Conservation (phyloP, 331 rosid genomes). For the Ulmus americana region DNA sequence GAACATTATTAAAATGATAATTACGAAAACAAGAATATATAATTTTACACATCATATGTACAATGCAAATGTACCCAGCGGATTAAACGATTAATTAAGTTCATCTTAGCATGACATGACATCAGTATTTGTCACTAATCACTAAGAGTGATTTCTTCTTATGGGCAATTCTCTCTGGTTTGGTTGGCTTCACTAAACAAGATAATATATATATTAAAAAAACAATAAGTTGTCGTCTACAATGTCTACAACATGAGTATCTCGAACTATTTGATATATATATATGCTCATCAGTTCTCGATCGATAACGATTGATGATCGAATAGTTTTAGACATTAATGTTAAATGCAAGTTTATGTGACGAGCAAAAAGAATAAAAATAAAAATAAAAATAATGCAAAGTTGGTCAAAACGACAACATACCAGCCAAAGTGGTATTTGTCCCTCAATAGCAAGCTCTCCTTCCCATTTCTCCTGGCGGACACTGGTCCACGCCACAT, state of each 20-base stretch:
- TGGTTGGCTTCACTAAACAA: not conserved
- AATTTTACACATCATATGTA: conserved; percentile 3
- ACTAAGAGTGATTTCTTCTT: not conserved
- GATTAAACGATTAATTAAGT: conserved; percentile 7
- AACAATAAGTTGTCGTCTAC: too few species aligned
- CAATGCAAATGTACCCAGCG: not conserved
- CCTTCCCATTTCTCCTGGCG: conserved; percentile 90
- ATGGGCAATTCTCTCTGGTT: not conserved
- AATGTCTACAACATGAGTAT: too few species aligned
- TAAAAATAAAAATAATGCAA: not conserved
- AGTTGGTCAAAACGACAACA: not conserved
- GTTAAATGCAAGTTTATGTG: not conserved
- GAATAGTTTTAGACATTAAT: too few species aligned
- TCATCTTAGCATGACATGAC: not conserved
- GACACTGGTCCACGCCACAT: conserved; percentile 86
- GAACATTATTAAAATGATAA: not conserved
- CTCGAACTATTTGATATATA: too few species aligned
- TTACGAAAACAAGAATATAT: not conserved
- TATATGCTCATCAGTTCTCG: too few species aligned
- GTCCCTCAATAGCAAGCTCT: conserved; percentile 65
- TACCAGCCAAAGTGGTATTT: conserved; percentile 84
- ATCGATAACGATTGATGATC: too few species aligned
- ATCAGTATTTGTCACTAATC: conserved; percentile 10
- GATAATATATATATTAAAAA: not conserved
- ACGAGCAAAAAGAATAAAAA: not conserved